Base-by-base conservation (phyloP, 805 yeast species). In the Hanseniaspora jakobsenii region DNA sequence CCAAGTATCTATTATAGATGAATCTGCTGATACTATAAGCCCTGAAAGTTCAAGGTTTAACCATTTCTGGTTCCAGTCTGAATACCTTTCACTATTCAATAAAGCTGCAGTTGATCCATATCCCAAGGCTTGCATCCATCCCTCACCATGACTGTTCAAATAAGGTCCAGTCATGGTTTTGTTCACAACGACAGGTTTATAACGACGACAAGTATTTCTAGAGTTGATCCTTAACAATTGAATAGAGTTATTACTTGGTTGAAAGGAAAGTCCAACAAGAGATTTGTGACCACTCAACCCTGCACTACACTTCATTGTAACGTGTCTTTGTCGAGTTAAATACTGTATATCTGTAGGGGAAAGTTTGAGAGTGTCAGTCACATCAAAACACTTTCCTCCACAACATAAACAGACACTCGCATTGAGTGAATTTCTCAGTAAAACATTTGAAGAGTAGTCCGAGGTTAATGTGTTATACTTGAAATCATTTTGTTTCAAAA, bases 101-200 rank as follows among this genome's bases (percentile, higher is more conserved):
- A 26, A 63, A 0, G 64, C 64, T 0, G 83, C 83, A 26, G 67
- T 53, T 44, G 69, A 73, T 36, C 77, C 81, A 14, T 74, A 71
- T 12, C 70, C 69, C 49, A 67, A 63, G 2, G 76, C 66, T 16
- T 71, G 70, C 8, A 66, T 64, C 26, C 81, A 81, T 3, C 78
- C 71, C 57, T 82, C 91, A 18, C 93, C 93, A 58, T 81, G 86
- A 4, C 67, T 65, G 44, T 83, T 80, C 55, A 82, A 61, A 55
- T 80, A 82, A 12, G 89, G 46, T 13, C 36, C 38, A 36, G 24
- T 36, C n/a, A n/a, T n/a, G n/a, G n/a, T n/a, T n/a, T n/a, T n/a
- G n/a, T n/a, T n/a, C n/a, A n/a, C n/a, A n/a, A n/a, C n/a, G n/a
- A n/a, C n/a, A n/a, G n/a, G n/a, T n/a, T n/a, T n/a, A 50, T 34